Conservation (phyloP, 139 green algal species). For the Nannochloris sp. region DNA sequence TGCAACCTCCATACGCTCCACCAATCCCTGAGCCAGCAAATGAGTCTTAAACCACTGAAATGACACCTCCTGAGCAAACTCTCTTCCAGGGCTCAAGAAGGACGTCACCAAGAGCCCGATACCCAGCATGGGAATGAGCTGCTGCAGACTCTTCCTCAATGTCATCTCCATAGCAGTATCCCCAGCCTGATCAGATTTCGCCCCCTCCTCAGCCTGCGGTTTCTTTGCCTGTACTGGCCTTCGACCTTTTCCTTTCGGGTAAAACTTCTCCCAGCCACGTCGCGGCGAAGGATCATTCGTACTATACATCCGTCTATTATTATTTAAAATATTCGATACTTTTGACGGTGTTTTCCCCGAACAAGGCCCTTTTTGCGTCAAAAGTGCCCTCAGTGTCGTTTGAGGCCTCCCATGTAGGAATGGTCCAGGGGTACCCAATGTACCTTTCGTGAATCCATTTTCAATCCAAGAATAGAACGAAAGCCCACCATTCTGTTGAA, state of each 20-base stretch:
- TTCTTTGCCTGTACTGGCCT: constrained; percentile 11
- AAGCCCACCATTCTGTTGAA: too few relatives aligned
- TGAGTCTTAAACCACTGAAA: constrained; percentile 85
- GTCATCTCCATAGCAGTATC: constrained; percentile 3
- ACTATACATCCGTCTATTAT: constrained; percentile 23
- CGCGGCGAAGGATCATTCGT: constrained; percentile 11
- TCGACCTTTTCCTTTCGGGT: constrained; percentile 38
- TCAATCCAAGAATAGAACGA: too few relatives aligned
- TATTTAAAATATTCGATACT: too few relatives aligned
- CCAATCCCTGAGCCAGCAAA: constrained; percentile 67
- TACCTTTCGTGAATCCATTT: too few relatives aligned
- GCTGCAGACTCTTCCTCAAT: constrained; percentile 9
- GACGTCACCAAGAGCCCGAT: constrained; percentile 15
- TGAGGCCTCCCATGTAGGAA: too few relatives aligned
- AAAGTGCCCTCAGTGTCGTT: too few relatives aligned
- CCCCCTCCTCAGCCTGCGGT: constrained; percentile 8
- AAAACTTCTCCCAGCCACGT: constrained; percentile 41
- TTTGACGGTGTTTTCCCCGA: too few relatives aligned
- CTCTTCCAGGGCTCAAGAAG: constrained; percentile 17
- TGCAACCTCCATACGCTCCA: constrained; percentile 84
- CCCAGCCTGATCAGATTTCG: constrained; percentile 3
- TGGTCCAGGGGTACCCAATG: too few relatives aligned
- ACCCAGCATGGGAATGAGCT: constrained; percentile 17
- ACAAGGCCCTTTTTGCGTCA: too few relatives aligned
- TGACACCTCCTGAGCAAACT: constrained; percentile 67